Percentiles rank a stretch among this genome's conserved stretches.
These are phyloP conservation scores for Chlamydomonas schloesseri DNA, from an alignment of 139 green algal genomes.

Conservation along the genomic window DNA sequence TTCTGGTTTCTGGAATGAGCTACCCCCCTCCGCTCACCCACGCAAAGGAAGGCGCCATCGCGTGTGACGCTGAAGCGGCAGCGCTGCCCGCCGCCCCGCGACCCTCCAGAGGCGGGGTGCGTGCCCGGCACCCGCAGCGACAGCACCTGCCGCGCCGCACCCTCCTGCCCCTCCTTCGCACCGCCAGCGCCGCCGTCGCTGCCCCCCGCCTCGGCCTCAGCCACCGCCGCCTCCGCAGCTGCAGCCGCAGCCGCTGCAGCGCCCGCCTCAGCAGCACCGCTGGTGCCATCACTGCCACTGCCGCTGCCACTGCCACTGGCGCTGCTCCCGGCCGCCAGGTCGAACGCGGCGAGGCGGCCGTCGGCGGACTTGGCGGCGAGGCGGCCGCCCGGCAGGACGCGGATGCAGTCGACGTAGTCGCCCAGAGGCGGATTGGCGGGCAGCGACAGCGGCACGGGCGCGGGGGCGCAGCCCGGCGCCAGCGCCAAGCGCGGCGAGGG, in stretches of 20 bases:
- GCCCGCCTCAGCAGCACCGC: background rate
- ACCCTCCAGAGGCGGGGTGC: constrained; percentile 4
- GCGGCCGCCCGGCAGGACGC: constrained; percentile 14
- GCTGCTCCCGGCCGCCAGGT: background rate
- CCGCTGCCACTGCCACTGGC: too few relatives aligned
- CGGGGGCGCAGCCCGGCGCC: background rate
- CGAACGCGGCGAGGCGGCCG: constrained; percentile 70
- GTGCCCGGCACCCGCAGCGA: constrained; percentile 27
- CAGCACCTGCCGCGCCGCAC: background rate
- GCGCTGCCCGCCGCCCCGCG: background rate
- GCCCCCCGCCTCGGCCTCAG: too few relatives aligned
- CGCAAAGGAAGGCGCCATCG: constrained; percentile 18
- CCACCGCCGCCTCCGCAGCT: too few relatives aligned
- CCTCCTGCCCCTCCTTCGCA: background rate
- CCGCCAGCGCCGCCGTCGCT: too few relatives aligned
- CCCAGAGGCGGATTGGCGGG: background rate
- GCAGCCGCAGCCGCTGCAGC: background rate
- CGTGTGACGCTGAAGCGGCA: constrained; percentile 33
- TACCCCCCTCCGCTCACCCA: constrained; percentile 18
- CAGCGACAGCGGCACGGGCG: background rate
- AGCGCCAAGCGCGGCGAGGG: background rate
- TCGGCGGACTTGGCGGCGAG: constrained; percentile 71
- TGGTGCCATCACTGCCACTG: too few relatives aligned
- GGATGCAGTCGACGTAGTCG: constrained; percentile 14
- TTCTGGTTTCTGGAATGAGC: too few relatives aligned